Evolutionary conservation across 1,139 yeast genomes (phyloP).

Genomic region (Suhomyces taliae): DNA sequence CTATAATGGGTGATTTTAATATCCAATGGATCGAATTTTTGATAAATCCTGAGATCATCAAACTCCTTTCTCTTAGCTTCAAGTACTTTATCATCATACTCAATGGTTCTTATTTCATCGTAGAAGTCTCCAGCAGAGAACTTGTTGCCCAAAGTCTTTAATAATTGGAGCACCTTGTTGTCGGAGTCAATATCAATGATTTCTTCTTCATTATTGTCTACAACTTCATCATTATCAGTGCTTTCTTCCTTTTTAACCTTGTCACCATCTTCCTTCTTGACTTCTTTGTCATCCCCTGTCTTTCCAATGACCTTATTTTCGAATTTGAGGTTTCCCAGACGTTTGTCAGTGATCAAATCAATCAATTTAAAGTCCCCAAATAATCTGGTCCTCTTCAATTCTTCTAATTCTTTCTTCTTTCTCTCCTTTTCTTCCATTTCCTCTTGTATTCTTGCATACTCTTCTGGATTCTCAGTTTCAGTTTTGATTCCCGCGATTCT

Average conservation of each 20-base stretch:
- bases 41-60: constrained; percentile 49
- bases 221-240: too few species aligned
- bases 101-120: constrained; percentile 41
- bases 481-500: constrained; percentile 63
- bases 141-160: constrained; percentile 49
- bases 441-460: constrained; percentile 30
- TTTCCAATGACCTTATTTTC: constrained; percentile 27
- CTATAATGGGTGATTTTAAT: constrained; percentile 72
- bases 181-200: constrained; percentile 30
- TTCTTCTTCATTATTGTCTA: constrained; percentile 7
- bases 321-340: constrained; percentile 35
- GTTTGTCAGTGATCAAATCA: constrained; percentile 52
- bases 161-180: constrained; percentile 37
- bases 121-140: constrained; percentile 82
- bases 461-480: constrained; percentile 41
- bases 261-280: constrained; percentile 7
- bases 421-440: constrained; percentile 37
- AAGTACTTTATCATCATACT: constrained; percentile 38
- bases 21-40: constrained; percentile 64
- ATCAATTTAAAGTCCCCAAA: constrained; percentile 62
- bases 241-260: constrained; percentile 1
- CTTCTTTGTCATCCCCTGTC: constrained; percentile 21
- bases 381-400: constrained; percentile 52
- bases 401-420: constrained; percentile 48
- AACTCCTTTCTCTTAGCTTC: constrained; percentile 53